Evolutionary conservation across 2,329 filamentous ascomycete genomes (phyloP), one percentile per base, ranked within the genome.

Genomic region (Neopestalotiopsis clavispora): DNA sequence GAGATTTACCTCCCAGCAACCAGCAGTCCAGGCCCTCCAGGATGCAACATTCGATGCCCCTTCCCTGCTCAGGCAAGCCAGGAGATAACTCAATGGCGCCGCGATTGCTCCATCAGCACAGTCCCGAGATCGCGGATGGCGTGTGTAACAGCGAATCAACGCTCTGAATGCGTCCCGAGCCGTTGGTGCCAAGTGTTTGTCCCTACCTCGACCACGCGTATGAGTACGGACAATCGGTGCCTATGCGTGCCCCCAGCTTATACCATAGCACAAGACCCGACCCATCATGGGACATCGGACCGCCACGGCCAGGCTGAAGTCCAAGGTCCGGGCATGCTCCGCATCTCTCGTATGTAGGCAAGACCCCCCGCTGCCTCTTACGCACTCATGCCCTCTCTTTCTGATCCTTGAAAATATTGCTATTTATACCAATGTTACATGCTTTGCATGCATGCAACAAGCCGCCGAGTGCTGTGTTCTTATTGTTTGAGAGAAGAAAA

Each of bases 131-230:
- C 60, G 34, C 38, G 60, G 60, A 63, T 63, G 60, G 38, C 34
- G 34, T 57, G 9, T 28, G 17, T 38, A 34, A 7, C 30, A 67
- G 52, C 56, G 65, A 60, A 60, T 67, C 52, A 60, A 12, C 28
- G 52, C 13, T 23, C n/a, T 49, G 32, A n/a, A 49, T 59, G 52
- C 65, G 52, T 60, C 58, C 65, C 65, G 65, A 67, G 34, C 56
- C 52, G 52, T 28, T 60, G 65, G 34, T 30, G 65, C 52, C 56
- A 52, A n/a, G 30, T 32, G 17, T 23, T 56, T 56, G 64, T 56
- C 32, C 34, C 45, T 12, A 14, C 14, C 14, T 63, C 12, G 28
- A 34, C 13, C n/a, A 34, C 57, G 23, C 57, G 57, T 60, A 30
- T 13, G 5, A 60, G 13, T 30, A 63, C 17, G 60, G 38, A 14